phyloP scores from a whole-genome alignment of 805 yeast species.

The Kluyveromyces nonfermentans region DNA sequence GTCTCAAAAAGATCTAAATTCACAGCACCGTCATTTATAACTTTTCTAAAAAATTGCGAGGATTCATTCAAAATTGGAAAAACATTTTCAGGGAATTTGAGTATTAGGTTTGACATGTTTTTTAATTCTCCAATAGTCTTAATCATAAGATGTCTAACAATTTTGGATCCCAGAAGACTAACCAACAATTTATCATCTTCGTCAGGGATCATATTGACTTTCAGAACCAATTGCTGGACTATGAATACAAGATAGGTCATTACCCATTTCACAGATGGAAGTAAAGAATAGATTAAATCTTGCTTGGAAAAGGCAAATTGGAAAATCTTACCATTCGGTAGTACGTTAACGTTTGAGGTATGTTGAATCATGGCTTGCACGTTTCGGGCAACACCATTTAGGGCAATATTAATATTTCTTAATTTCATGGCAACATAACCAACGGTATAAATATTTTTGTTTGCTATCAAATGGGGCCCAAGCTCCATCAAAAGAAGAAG shows the following conservation, averaged over 20 bases:
- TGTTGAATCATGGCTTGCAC: conserved; percentile 18
- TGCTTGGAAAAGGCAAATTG: conserved; percentile 50
- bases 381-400: conserved; percentile 29
- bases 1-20: conserved; percentile 49
- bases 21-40: conserved; percentile 39
- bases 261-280: conserved; percentile 85
- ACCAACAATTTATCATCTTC: conserved; percentile 37
- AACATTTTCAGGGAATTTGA: conserved; percentile 46
- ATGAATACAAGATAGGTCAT: conserved; percentile 65
- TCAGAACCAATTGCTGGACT: conserved; percentile 60
- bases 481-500: conserved; percentile 28
- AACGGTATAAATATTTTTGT: conserved; percentile 24
- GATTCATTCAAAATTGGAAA: conserved; percentile 31
- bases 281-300: conserved; percentile 49
- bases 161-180: conserved; percentile 56
- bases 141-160: conserved; percentile 57
- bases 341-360: conserved; percentile 30
- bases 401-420: conserved; percentile 27
- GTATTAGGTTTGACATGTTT: conserved; percentile 45
- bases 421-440: conserved; percentile 24
- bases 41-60: conserved; percentile 22
- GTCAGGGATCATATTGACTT: conserved; percentile 23
- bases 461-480: conserved; percentile 19
- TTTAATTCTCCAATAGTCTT: conserved; percentile 60
- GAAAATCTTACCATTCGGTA: conserved; percentile 37